Conservation (phyloP, 768 basidiomycete species). For the Favolaschia claudopus region DNA sequence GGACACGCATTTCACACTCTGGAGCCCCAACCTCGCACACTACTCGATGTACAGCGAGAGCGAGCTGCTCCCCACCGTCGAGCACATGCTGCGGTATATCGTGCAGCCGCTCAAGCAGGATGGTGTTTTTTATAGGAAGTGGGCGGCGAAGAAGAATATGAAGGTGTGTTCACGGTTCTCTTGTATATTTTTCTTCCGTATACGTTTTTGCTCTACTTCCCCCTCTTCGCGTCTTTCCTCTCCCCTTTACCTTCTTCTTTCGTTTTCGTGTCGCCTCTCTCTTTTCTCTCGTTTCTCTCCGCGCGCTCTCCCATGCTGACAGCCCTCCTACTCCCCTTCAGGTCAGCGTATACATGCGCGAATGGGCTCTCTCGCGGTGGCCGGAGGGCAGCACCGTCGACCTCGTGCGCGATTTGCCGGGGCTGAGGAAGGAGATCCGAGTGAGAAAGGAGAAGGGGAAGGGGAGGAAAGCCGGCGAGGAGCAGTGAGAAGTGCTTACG, state of each 20-base stretch:
- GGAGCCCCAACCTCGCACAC: conserved; percentile 84
- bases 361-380: conserved; percentile 74
- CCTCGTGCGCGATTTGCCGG: no score
- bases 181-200: no score
- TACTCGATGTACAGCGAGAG: conserved; percentile 88
- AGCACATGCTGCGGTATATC: conserved; percentile 88
- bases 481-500: no score
- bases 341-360: conserved; percentile 69
- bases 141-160: conserved; percentile 82
- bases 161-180: conserved; percentile 76
- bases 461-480: no score
- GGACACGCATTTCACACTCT: no score
- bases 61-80: conserved; percentile 81
- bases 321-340: conserved; percentile 29
- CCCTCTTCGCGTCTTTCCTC: not conserved
- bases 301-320: no score
- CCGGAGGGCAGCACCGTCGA: conserved; percentile 50
- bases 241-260: not conserved
- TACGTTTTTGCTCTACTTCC: not conserved
- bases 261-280: no score
- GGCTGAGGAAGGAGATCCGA: no score
- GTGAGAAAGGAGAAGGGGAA: no score
- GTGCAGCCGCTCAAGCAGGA: conserved; percentile 76
- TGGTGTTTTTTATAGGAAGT: conserved; percentile 89
- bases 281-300: conserved; percentile 1